These are phyloP conservation scores for Brasilioporus rufonigricans DNA, from an alignment of 768 basidiomycete genomes.

Conservation along the genomic window DNA sequence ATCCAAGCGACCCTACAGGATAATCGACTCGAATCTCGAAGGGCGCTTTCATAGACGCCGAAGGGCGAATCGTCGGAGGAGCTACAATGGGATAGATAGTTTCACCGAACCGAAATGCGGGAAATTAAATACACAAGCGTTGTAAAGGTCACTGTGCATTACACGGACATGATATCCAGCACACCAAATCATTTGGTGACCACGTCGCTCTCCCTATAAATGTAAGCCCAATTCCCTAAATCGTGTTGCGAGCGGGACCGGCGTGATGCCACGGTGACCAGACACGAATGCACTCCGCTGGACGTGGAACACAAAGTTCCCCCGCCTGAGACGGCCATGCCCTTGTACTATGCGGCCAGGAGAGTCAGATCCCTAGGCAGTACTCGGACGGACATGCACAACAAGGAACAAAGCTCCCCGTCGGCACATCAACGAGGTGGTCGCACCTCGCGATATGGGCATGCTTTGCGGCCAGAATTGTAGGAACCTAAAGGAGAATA, in stretches of 20 bases:
- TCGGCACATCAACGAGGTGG: slow-evolving; percentile 7
- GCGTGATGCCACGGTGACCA: slow-evolving; percentile 13
- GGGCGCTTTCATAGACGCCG: slow-evolving; percentile 10
- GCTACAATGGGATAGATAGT: not conserved
- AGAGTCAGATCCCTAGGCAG: not conserved
- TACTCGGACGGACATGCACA: not conserved
- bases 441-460: slow-evolving; percentile 17
- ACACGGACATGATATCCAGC: slow-evolving; percentile 29
- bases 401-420: not conserved
- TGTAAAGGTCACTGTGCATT: slow-evolving; percentile 8
- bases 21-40: slow-evolving; percentile 5
- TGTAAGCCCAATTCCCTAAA: slow-evolving; percentile 18
- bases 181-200: slow-evolving; percentile 8
- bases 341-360: not conserved
- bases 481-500: slow-evolving; percentile 22
- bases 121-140: slow-evolving; percentile 5
- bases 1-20: not conserved
- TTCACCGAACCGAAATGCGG: slow-evolving; percentile 2
- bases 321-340: not conserved
- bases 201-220: slow-evolving; percentile 13
- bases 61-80: slow-evolving; percentile 17
- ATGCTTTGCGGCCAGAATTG: slow-evolving; percentile 14
- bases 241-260: slow-evolving; percentile 19
- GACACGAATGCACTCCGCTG: not conserved
- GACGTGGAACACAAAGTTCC: not conserved